These are phyloP conservation scores for Aspergillus affinis DNA, from an alignment of 495 filamentous ascomycete genomes.

Conservation along the genomic window DNA sequence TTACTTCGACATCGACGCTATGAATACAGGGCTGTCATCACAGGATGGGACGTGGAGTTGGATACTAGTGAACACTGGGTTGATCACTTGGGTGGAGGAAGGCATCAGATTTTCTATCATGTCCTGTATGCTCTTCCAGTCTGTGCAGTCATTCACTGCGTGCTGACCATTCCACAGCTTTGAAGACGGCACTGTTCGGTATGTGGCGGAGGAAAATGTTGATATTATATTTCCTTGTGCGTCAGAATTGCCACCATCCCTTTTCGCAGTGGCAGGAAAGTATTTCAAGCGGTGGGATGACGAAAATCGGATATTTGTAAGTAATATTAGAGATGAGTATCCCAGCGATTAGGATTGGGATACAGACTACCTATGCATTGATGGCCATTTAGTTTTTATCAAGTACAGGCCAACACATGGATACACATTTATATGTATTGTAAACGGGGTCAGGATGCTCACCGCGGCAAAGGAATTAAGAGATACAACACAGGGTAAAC, in stretches of 20 bases:
- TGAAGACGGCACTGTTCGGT: constrained; percentile 67
- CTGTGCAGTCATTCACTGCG: neutral
- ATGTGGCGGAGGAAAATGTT: constrained; percentile 89
- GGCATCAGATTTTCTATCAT: constrained; percentile 79
- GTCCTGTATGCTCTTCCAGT: constrained; percentile 61
- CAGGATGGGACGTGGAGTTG: constrained; percentile 76
- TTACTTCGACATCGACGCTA: constrained; percentile 83
- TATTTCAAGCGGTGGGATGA: constrained; percentile 88
- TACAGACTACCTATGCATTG: neutral
- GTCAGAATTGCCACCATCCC: constrained; percentile 46
- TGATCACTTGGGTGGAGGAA: constrained; percentile 59
- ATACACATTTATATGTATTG: no score
- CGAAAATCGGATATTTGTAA: constrained; percentile 67
- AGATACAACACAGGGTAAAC: no score
- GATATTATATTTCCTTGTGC: constrained; percentile 53
- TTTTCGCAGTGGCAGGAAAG: constrained; percentile 74
- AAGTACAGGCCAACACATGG: neutral
- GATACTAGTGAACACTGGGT: constrained; percentile 55
- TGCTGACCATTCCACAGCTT: constrained; percentile 47
- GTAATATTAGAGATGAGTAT: constrained; percentile 82
- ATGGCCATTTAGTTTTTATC: neutral
- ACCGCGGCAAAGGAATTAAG: no score
- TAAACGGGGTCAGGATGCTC: no score
- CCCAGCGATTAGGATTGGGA: constrained; percentile 65
- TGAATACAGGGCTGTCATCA: constrained; percentile 74